Conservation (phyloP, 495 filamentous ascomycete species). For the Articulospora tetracladia region DNA sequence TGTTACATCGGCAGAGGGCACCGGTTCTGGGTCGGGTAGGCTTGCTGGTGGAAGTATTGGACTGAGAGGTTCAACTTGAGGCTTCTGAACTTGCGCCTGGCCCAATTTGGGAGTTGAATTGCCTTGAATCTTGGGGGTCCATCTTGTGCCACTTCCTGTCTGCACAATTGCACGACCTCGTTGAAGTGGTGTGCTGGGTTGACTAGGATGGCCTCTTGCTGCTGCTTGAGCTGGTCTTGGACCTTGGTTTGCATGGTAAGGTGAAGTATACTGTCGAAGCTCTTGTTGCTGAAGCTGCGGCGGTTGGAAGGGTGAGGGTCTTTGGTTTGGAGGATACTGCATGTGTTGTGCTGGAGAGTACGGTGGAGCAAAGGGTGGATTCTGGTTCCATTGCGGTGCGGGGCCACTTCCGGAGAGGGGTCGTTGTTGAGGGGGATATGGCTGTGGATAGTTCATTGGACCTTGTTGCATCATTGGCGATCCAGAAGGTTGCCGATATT, state of each 20-base stretch:
- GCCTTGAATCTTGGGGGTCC: conserved; percentile 39
- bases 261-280: conserved; percentile 25
- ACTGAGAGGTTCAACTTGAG: conserved; percentile 37
- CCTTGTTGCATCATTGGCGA: conserved; percentile 19
- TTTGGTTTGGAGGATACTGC: conserved; percentile 11
- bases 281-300: conserved; percentile 12
- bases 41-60: conserved; percentile 36
- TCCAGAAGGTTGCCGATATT: conserved; percentile 20
- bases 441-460: conserved; percentile 22
- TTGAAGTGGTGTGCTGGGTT: conserved; percentile 18
- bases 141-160: conserved; percentile 45
- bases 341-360: conserved; percentile 4
- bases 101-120: conserved; percentile 37
- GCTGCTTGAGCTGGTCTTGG: conserved; percentile 6
- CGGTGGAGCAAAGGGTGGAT: background rate
- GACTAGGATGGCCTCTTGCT: background rate
- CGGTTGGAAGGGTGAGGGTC: conserved; percentile 14
- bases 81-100: background rate
- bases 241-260: conserved; percentile 16
- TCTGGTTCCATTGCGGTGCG: conserved; percentile 28
- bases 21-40: conserved; percentile 24
- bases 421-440: conserved; percentile 14
- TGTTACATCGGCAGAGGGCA: conserved; percentile 4
- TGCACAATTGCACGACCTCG: conserved; percentile 10
- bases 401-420: conserved; percentile 37